Evolutionary conservation across 495 filamentous ascomycete genomes (phyloP).

Genomic region (Melanomma pulvis-pyrius): DNA sequence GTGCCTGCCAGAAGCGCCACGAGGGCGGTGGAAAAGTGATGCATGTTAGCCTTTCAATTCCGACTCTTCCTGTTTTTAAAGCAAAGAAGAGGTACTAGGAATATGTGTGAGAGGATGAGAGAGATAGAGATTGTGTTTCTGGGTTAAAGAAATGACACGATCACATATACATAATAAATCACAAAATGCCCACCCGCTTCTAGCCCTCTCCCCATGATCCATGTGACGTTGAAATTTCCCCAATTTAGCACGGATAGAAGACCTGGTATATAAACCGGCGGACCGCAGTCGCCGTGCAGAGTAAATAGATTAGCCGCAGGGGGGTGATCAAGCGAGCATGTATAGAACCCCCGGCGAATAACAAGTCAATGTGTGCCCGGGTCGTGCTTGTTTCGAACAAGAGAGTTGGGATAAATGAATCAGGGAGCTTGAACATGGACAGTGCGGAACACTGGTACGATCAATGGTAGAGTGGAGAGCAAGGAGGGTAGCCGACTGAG

Average conservation of each 20-base stretch:
- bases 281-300: conserved; percentile 22
- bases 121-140: not conserved
- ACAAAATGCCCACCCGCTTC: not conserved
- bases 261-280: conserved; percentile 31
- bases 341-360: not conserved
- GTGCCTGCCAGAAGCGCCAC: conserved; percentile 24
- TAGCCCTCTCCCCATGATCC: not conserved
- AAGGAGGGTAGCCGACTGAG: not conserved
- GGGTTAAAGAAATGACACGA: not conserved
- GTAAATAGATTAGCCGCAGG: conserved; percentile 30
- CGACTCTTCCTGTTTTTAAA: not conserved
- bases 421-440: not conserved
- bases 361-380: not conserved
- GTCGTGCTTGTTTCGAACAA: conserved; percentile 6
- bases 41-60: conserved; percentile 15
- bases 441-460: not conserved
- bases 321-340: conserved; percentile 25
- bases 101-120: not conserved
- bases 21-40: conserved; percentile 9
- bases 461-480: not conserved
- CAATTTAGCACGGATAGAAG: conserved; percentile 3
- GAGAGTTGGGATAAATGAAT: conserved; percentile 2
- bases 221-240: conserved; percentile 16
- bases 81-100: not conserved
- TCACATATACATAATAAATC: not conserved